Conservation (phyloP, 257 asterid species). For the Marsdenia floribunda region DNA sequence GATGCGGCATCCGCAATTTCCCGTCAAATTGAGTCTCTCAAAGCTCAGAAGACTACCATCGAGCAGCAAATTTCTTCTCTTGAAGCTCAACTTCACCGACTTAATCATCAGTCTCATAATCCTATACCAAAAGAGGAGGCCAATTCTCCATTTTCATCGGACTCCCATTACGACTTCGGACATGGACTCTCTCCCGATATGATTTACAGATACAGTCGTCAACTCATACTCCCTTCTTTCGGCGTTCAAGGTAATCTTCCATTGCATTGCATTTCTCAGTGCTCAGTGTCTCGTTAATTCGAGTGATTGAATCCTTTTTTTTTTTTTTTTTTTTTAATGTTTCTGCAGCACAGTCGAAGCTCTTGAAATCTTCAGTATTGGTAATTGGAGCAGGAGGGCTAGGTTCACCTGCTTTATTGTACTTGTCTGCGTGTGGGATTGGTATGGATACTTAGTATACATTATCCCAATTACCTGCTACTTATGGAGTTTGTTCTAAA, state of each 20-base stretch:
- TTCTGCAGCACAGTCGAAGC: slow-evolving; percentile 58
- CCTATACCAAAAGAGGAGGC: slow-evolving; percentile 16
- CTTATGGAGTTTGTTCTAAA: not conserved
- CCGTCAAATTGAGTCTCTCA: slow-evolving; percentile 45
- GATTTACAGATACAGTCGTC: slow-evolving; percentile 92
- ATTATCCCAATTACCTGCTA: not conserved
- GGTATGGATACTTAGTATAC: slow-evolving; percentile 23
- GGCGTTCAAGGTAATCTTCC: slow-evolving; percentile 45
- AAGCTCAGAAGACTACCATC: slow-evolving; percentile 33
- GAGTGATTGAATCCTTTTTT: not conserved
- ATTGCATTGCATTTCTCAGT: not conserved
- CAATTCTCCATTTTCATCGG: slow-evolving; percentile 11
- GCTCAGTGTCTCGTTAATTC: not conserved
- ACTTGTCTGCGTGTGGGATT: slow-evolving; percentile 85
- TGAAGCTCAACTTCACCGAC: slow-evolving; percentile 46
- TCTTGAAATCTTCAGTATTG: slow-evolving; percentile 72
- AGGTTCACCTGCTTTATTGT: slow-evolving; percentile 88
- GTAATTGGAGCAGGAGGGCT: slow-evolving; percentile 98
- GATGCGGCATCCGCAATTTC: slow-evolving; percentile 41
- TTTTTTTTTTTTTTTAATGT: not conserved
- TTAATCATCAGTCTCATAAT: slow-evolving; percentile 6
- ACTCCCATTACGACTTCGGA: slow-evolving; percentile 12
- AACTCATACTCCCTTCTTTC: slow-evolving; percentile 82
- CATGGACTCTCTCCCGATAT: slow-evolving; percentile 55
- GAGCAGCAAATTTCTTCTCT: slow-evolving; percentile 60